Evolutionary conservation across 345 rosid species (phyloP).

Genomic region (Populus ilicifolia): DNA sequence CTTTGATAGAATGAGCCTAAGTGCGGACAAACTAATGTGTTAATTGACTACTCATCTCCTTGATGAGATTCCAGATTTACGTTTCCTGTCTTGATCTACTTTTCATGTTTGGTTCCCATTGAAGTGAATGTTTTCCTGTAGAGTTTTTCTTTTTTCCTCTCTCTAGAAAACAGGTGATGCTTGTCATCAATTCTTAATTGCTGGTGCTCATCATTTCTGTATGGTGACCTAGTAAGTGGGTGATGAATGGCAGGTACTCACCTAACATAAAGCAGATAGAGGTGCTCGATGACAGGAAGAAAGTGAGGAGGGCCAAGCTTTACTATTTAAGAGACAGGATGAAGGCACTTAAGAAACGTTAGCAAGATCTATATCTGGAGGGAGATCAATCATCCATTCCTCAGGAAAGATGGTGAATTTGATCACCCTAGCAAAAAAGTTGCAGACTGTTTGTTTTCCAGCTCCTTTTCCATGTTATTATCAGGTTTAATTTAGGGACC

Average conservation of each 20-base stretch:
- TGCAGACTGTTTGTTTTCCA: neutral
- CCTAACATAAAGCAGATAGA: conserved; percentile 92
- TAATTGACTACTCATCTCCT: neutral
- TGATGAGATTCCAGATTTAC: neutral
- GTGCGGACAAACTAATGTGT: neutral
- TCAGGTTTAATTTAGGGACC: neutral
- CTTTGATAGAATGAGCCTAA: neutral
- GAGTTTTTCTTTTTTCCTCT: neutral
- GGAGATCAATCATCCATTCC: neutral
- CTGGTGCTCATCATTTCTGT: neutral
- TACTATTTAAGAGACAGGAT: conserved; percentile 88
- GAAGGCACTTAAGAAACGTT: conserved; percentile 75
- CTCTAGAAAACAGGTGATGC: neutral
- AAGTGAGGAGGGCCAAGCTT: conserved; percentile 91
- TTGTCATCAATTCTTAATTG: neutral
- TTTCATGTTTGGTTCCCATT: neutral
- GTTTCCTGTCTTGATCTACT: neutral
- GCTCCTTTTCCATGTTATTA: neutral
- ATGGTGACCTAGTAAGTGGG: conserved; percentile 12
- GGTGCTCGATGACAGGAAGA: conserved; percentile 84
- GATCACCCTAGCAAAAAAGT: conserved; percentile 10
- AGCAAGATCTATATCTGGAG: conserved; percentile 15
- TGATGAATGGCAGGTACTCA: conserved; percentile 63
- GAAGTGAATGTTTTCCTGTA: neutral
- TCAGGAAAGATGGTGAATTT: conserved; percentile 1